Conservation (phyloP, 306 rosid species). For the Lagenaria siceraria region DNA sequence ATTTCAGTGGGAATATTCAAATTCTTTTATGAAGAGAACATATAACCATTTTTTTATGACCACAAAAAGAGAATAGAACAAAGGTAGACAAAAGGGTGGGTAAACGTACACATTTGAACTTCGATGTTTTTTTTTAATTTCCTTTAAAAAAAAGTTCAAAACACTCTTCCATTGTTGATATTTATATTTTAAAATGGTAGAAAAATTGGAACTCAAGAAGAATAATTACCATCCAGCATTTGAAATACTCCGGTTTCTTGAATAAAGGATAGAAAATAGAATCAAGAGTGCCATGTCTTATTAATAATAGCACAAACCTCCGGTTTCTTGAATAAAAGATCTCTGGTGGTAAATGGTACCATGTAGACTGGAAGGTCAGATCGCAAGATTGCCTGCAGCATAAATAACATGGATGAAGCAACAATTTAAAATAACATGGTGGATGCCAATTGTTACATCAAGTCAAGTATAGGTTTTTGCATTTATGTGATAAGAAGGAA, state of each 20-base stretch:
- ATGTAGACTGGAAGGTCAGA: slow-evolving; percentile 87
- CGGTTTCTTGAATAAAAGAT: slow-evolving; percentile 61
- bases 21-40: neutral
- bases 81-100: neutral
- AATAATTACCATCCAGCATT: neutral
- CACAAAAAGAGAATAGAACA: too few relatives aligned
- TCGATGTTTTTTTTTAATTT: too few relatives aligned
- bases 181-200: neutral
- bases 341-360: slow-evolving; percentile 61
- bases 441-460: neutral
- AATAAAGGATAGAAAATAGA: neutral
- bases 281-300: neutral
- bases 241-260: too few relatives aligned
- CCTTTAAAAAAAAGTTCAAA: neutral
- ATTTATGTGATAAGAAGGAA: neutral
- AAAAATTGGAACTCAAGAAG: neutral
- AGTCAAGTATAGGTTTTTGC: neutral
- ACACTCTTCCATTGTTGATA: neutral
- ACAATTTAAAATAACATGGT: neutral
- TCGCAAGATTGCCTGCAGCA: slow-evolving; percentile 67
- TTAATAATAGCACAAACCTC: slow-evolving; percentile 45
- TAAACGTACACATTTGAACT: neutral
- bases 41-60: too few relatives aligned
- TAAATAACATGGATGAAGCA: neutral
- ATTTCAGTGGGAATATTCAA: neutral